Conservation (phyloP, 306 rosid species). For the Citrullus amarus region DNA sequence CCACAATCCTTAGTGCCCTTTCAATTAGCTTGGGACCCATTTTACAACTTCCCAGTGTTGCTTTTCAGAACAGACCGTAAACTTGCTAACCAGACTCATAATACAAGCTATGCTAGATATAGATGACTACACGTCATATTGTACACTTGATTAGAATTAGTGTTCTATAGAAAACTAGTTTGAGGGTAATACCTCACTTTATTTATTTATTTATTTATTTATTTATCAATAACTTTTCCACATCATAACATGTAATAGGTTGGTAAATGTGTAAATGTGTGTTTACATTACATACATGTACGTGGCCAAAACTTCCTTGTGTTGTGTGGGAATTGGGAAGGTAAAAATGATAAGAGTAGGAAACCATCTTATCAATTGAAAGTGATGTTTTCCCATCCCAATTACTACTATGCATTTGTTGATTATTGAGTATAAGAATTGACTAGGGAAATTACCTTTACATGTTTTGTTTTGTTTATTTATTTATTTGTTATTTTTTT, state of each 20-base stretch:
- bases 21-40: too few species aligned
- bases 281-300: background rate
- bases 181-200: background rate
- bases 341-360: conserved; percentile 5
- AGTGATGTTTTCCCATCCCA: background rate
- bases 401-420: background rate
- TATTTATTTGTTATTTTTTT: background rate
- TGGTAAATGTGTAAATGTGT: background rate
- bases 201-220: too few species aligned
- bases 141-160: background rate
- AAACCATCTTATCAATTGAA: conserved; percentile 1
- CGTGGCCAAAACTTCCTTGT: background rate
- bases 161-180: background rate
- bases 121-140: too few species aligned
- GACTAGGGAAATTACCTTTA: background rate
- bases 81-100: too few species aligned
- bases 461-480: background rate
- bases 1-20: too few species aligned
- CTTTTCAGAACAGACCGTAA: too few species aligned
- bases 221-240: too few species aligned
- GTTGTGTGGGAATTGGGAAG: background rate
- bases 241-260: background rate
- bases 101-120: too few species aligned
- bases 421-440: background rate
- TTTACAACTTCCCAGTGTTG: too few species aligned